phyloP scores from a whole-genome alignment of 2,329 filamentous ascomycete species.

The Stachybotrys elegans region DNA sequence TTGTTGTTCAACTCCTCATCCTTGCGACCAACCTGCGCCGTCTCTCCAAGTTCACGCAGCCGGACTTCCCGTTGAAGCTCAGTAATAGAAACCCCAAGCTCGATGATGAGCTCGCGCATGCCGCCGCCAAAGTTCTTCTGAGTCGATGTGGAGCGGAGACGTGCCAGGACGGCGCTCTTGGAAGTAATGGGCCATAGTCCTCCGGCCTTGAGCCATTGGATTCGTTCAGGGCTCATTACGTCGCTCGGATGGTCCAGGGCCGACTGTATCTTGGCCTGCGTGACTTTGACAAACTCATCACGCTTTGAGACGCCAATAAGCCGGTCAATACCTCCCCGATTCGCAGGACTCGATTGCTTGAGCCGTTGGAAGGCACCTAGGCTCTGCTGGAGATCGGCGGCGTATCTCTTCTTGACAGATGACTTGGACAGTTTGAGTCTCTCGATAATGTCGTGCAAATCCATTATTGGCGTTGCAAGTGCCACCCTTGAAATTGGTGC shows the following conservation, averaged over 20 bases:
- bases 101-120: conserved; percentile 13
- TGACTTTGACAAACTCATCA: not conserved
- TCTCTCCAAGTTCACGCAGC: conserved; percentile 53
- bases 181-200: conserved; percentile 17
- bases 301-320: no score
- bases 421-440: not conserved
- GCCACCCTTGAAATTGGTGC: no score
- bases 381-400: not conserved
- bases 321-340: no score
- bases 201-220: conserved; percentile 16
- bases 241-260: conserved; percentile 7
- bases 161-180: conserved; percentile 12
- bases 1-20: conserved; percentile 38
- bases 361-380: not conserved
- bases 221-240: conserved; percentile 6
- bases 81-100: conserved; percentile 14
- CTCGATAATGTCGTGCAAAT: not conserved
- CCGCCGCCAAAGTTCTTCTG: conserved; percentile 15
- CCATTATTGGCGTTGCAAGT: not conserved
- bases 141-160: conserved; percentile 10
- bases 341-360: no score
- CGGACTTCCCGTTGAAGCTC: conserved; percentile 22
- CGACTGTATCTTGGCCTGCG: not conserved
- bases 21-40: conserved; percentile 37
- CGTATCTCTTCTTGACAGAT: not conserved